Evolutionary conservation across 169 alveolate genomes (phyloP).

Genomic region (Cryptosporidium tyzzeri): DNA sequence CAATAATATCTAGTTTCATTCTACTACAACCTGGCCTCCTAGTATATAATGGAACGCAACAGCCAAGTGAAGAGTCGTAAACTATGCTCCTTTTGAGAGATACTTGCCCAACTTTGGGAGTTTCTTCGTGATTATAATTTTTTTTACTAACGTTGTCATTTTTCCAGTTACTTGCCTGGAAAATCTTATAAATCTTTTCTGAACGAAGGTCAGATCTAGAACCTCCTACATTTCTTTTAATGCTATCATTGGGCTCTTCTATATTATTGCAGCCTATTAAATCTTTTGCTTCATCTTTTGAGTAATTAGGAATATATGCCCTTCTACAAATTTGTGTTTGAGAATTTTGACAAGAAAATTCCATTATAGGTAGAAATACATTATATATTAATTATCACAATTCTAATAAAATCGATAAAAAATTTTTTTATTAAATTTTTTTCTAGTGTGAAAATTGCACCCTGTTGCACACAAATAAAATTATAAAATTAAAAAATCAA

Average conservation of each 20-base stretch:
- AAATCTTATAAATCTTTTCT: constrained; percentile 9
- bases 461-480: background rate
- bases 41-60: constrained; percentile 57
- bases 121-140: constrained; percentile 45
- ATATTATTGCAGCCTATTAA: background rate
- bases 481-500: background rate
- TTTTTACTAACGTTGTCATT: background rate
- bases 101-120: background rate
- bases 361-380: constrained; percentile 16
- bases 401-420: background rate
- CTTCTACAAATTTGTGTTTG: constrained; percentile 26
- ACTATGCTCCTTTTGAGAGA: constrained; percentile 31
- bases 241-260: background rate
- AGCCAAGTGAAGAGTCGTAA: constrained; percentile 29
- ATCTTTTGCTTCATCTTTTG: constrained; percentile 45
- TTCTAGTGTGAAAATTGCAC: constrained; percentile 12
- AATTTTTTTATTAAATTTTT: background rate
- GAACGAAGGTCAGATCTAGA: constrained; percentile 40
- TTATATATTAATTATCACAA: background rate
- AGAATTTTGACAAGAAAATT: constrained; percentile 26
- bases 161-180: constrained; percentile 4
- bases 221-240: background rate
- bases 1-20: constrained; percentile 58
- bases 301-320: constrained; percentile 27
- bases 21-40: constrained; percentile 65